phyloP scores from a whole-genome alignment of 768 basidiomycete species.

The Suillus luteus region DNA sequence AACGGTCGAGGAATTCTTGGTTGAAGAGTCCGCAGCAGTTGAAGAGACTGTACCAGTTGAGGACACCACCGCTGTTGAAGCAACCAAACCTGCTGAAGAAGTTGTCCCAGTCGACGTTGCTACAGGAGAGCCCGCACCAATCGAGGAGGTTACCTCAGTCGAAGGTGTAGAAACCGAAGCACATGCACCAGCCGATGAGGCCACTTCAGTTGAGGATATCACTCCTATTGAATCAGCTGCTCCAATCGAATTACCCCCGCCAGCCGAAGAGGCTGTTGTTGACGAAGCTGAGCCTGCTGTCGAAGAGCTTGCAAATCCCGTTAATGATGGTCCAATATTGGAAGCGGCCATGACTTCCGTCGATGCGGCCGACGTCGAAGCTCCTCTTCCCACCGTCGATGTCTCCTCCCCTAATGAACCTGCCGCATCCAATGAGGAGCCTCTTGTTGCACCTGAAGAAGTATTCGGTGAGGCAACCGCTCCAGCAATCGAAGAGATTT shows the following conservation, averaged over 20 bases:
- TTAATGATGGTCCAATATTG: background rate
- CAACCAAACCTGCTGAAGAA: background rate
- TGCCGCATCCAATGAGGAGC: background rate
- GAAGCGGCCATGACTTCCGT: background rate
- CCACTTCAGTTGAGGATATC: background rate
- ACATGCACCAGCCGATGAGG: background rate
- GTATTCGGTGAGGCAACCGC: background rate
- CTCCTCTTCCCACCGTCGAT: background rate
- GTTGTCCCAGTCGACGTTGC: background rate
- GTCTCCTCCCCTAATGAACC: too few species aligned
- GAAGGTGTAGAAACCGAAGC: background rate
- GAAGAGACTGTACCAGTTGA: background rate
- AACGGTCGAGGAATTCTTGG: background rate
- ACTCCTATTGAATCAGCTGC: background rate
- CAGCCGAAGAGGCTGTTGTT: background rate
- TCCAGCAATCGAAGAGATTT: background rate
- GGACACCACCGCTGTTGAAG: background rate
- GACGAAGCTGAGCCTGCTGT: background rate
- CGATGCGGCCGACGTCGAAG: background rate
- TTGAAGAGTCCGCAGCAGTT: background rate
- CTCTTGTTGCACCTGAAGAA: slow-evolving; percentile 5
- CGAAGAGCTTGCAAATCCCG: background rate
- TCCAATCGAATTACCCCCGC: background rate
- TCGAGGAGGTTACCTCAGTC: background rate
- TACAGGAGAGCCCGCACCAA: background rate